Conservation (phyloP, 345 rosid species). For the Euphorbia lathyris region DNA sequence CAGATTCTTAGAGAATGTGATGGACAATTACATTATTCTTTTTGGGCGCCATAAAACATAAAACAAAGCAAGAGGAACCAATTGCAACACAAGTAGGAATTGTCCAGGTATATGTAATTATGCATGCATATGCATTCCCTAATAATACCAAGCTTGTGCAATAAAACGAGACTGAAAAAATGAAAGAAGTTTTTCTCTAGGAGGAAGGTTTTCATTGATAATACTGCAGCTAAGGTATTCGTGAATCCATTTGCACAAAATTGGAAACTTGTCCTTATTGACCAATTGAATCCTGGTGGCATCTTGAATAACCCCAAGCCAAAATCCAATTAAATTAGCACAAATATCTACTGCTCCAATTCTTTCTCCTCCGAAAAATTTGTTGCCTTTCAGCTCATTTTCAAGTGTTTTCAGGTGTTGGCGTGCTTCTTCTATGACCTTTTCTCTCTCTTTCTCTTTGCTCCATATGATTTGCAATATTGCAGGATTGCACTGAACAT, state of each 20-base stretch:
- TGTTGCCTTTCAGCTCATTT: slow-evolving; percentile 47
- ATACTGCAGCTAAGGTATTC: slow-evolving; percentile 24
- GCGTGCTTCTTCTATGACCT: slow-evolving; percentile 34
- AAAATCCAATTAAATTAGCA: slow-evolving; percentile 36
- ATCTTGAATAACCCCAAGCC: slow-evolving; percentile 41
- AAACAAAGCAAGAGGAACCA: too few relatives aligned
- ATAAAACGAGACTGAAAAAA: slow-evolving; percentile 14
- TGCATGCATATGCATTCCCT: neutral
- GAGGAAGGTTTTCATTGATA: slow-evolving; percentile 44
- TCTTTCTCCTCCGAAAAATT: slow-evolving; percentile 58
- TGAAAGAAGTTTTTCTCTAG: slow-evolving; percentile 32
- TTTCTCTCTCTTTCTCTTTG: slow-evolving; percentile 29
- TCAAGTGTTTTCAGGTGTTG: slow-evolving; percentile 41
- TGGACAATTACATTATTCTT: too few relatives aligned
- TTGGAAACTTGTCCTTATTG: slow-evolving; percentile 47
- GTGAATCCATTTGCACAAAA: slow-evolving; percentile 34
- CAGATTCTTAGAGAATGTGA: too few relatives aligned
- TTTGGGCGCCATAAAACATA: too few relatives aligned
- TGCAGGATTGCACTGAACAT: slow-evolving; percentile 28
- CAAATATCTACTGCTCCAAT: slow-evolving; percentile 58
- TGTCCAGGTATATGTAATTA: too few relatives aligned
- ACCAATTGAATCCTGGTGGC: slow-evolving; percentile 37
- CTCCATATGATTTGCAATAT: slow-evolving; percentile 36
- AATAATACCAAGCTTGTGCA: slow-evolving; percentile 11
- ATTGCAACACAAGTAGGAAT: too few relatives aligned